These are phyloP conservation scores for Tuber melanosporum DNA, from an alignment of 495 filamentous ascomycete genomes.

Conservation along the genomic window DNA sequence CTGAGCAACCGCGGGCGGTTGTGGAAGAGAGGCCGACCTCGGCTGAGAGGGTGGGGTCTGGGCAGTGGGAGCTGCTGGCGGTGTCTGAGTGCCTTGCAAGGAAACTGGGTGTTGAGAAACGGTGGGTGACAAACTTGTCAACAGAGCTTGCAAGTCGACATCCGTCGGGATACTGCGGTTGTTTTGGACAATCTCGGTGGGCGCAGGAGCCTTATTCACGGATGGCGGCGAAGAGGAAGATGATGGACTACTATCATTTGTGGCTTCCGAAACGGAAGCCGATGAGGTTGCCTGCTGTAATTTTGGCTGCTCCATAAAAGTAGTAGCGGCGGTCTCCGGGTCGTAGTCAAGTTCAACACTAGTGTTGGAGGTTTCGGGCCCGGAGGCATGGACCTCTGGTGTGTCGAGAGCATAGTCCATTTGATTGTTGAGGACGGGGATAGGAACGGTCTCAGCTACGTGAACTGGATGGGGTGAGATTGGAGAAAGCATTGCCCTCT, in stretches of 20 bases:
- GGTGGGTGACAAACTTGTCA: constrained; percentile 42
- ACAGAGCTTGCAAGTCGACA: constrained; percentile 42
- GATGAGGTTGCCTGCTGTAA: constrained; percentile 34
- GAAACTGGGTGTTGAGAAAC: constrained; percentile 33
- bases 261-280: constrained; percentile 32
- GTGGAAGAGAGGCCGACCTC: constrained; percentile 40
- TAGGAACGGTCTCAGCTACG: constrained; percentile 38
- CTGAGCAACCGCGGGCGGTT: constrained; percentile 26
- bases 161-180: constrained; percentile 39
- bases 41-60: constrained; percentile 34
- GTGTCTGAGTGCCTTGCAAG: constrained; percentile 26
- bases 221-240: constrained; percentile 30
- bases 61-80: constrained; percentile 25
- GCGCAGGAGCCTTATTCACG: constrained; percentile 33
- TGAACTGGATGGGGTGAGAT: constrained; percentile 41
- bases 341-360: constrained; percentile 29
- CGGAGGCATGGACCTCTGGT: constrained; percentile 34
- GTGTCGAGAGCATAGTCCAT: constrained; percentile 41
- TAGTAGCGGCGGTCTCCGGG: constrained; percentile 29
- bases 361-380: constrained; percentile 19
- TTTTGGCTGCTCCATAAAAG: constrained; percentile 32
- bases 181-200: constrained; percentile 31
- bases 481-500: constrained; percentile 40
- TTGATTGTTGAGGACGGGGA: constrained; percentile 42
- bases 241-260: constrained; percentile 39